Conservation (phyloP, 2,329 filamentous ascomycete species). For the Oidium heveae region DNA sequence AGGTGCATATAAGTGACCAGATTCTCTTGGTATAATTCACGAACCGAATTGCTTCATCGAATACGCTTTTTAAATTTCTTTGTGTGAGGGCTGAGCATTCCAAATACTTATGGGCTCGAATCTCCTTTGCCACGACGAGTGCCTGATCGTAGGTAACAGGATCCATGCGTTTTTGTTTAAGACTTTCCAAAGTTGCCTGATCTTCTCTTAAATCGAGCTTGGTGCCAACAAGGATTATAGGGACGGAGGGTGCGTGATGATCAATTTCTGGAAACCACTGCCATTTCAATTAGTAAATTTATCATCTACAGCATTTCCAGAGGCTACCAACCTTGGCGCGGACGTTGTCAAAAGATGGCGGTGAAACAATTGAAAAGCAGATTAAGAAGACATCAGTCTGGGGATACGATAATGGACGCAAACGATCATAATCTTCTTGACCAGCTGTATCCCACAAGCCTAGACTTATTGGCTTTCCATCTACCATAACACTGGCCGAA, state of each 20-base stretch:
- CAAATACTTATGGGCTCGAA: slow-evolving; percentile 87
- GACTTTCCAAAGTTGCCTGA: slow-evolving; percentile 50
- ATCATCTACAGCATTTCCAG: background rate
- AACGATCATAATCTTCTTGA: slow-evolving; percentile 96
- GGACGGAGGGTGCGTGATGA: slow-evolving; percentile 83
- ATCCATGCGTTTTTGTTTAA: slow-evolving; percentile 84
- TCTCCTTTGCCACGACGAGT: slow-evolving; percentile 70
- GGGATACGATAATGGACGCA: slow-evolving; percentile 87
- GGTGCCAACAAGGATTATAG: slow-evolving; percentile 89
- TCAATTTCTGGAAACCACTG: slow-evolving; percentile 97
- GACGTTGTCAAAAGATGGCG: slow-evolving; percentile 96
- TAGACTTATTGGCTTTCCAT: slow-evolving; percentile 90
- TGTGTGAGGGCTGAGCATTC: slow-evolving; percentile 95
- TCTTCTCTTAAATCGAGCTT: slow-evolving; percentile 93
- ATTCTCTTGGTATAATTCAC: slow-evolving; percentile 14
- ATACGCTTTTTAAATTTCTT: slow-evolving; percentile 92
- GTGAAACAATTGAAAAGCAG: slow-evolving; percentile 94
- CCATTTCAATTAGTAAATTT: slow-evolving; percentile 1
- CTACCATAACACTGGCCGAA: slow-evolving; percentile 96
- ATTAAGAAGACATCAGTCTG: slow-evolving; percentile 98
- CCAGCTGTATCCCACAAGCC: slow-evolving; percentile 96
- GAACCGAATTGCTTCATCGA: slow-evolving; percentile 94
- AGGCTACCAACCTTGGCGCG: slow-evolving; percentile 22
- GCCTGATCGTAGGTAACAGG: slow-evolving; percentile 92
- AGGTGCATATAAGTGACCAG: background rate